Evolutionary conservation across 768 basidiomycete genomes (phyloP).

Genomic region (Harrya chromipes): DNA sequence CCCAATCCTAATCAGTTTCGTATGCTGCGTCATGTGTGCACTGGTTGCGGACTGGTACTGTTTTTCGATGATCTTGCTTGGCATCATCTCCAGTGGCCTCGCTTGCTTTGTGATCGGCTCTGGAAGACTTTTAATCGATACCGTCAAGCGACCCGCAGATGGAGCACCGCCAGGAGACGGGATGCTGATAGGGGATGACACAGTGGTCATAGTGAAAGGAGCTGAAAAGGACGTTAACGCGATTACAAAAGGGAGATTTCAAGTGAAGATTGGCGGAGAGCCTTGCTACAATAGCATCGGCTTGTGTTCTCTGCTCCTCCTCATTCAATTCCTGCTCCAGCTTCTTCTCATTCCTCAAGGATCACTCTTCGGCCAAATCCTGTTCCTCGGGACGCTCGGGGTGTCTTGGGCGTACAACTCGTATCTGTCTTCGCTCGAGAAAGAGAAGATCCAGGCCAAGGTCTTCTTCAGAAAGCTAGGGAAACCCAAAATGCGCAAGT

Average conservation of each 20-base stretch:
- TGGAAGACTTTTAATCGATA: slow-evolving; percentile 20
- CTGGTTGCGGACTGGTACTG: slow-evolving; percentile 29
- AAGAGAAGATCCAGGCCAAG: slow-evolving; percentile 25
- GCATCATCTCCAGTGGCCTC: slow-evolving; percentile 32
- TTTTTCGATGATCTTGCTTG: slow-evolving; percentile 33
- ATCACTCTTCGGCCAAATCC: slow-evolving; percentile 32
- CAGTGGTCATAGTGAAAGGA: slow-evolving; percentile 31
- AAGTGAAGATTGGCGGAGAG: slow-evolving; percentile 12
- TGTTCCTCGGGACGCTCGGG: slow-evolving; percentile 32
- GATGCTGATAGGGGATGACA: slow-evolving; percentile 22
- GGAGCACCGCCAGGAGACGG: slow-evolving; percentile 32
- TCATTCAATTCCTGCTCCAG: slow-evolving; percentile 33
- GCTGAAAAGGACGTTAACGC: slow-evolving; percentile 29
- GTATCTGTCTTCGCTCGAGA: slow-evolving; percentile 38
- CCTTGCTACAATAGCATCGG: slow-evolving; percentile 24
- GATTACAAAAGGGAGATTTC: slow-evolving; percentile 32
- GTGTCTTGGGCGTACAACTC: slow-evolving; percentile 37
- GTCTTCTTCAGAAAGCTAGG: slow-evolving; percentile 17
- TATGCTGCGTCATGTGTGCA: slow-evolving; percentile 25
- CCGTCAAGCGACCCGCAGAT: slow-evolving; percentile 17
- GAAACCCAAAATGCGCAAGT: slow-evolving; percentile 17
- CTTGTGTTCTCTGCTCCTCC: slow-evolving; percentile 29
- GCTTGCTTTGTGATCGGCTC: slow-evolving; percentile 30
- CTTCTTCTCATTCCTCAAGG: slow-evolving; percentile 35
- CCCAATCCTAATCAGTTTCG: slow-evolving; percentile 24